These are phyloP conservation scores for Tolypocladium tundrense DNA, from an alignment of 2,329 filamentous ascomycete species.

Conservation along the genomic window DNA sequence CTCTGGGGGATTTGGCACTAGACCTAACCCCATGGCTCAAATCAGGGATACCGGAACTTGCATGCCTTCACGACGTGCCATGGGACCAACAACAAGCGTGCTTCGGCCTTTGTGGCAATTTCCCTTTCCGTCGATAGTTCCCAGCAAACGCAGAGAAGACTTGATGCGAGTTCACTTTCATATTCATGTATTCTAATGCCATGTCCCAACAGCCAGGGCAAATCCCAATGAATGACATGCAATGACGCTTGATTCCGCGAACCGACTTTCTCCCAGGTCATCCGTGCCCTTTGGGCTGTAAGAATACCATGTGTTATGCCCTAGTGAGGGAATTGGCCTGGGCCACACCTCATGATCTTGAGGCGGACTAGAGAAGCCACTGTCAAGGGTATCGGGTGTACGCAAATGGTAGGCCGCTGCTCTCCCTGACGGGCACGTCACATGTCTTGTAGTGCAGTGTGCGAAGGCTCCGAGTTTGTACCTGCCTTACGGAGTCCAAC, in stretches of 20 bases:
- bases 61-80: background rate
- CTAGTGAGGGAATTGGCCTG: too few species aligned
- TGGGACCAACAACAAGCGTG: background rate
- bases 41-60: background rate
- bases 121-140: background rate
- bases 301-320: too few species aligned
- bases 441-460: background rate
- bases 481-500: too few species aligned
- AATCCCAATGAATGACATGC: too few species aligned
- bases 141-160: background rate
- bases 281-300: too few species aligned
- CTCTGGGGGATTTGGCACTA: background rate
- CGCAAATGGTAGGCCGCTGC: background rate
- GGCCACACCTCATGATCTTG: background rate
- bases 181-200: too few species aligned
- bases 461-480: too few species aligned
- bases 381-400: background rate
- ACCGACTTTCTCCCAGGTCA: too few species aligned
- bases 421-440: background rate
- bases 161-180: too few species aligned
- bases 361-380: background rate
- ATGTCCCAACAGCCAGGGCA: too few species aligned
- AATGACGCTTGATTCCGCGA: too few species aligned
- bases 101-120: background rate
- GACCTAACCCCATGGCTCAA: background rate